Evolutionary conservation across 148 eudicot species (phyloP), one percentile per base, ranked within the genome.

Genomic region (Cornus florida): DNA sequence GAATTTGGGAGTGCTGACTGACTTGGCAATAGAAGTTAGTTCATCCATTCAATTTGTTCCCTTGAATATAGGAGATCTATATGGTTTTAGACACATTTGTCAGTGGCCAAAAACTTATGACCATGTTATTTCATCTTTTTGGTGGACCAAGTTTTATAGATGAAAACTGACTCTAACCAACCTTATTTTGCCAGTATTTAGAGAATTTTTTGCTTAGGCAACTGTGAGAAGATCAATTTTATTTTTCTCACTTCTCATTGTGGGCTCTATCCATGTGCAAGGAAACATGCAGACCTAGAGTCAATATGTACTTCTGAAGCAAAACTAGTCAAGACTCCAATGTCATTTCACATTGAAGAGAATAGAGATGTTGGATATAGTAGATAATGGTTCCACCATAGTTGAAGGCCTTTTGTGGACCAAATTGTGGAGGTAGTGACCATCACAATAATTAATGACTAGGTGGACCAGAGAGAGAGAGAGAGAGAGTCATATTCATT

Each of bases 191-290:
- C 64, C 13, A n/a, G 50, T 56, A 41, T 57, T 57, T 69, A 73
- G 32, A 74, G n/a, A 31, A 59, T 39, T 43, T 23, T 64, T 70
- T 4, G 13, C 19, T 14, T 7, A 28, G 28, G 10, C 57, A 32
- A 32, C 48, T 22, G 28, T 70, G 69, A 8, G 75, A 65, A 35
- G 62, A 43, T 65, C 38, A 64, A n/a, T 23, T 67, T 22, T 4
- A 10, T 28, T 28, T 10, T 3, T 13, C 14, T 65, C 65, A 9
- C 60, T 6, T 28, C 28, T 6, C 71, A 66, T 33, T 75, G 89
- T 84, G 88, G 91, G 91, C 84, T 85, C 85, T 81, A 81, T 79
- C 80, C 91, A 89, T 89, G 94, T 89, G 92, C 79, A 69, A 50
- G 74, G 75, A 38, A 83, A 86, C 83, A 77, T 75, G 74, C 68